Evolutionary conservation across 345 rosid genomes (phyloP).

Genomic region (Linum usitatissimum): DNA sequence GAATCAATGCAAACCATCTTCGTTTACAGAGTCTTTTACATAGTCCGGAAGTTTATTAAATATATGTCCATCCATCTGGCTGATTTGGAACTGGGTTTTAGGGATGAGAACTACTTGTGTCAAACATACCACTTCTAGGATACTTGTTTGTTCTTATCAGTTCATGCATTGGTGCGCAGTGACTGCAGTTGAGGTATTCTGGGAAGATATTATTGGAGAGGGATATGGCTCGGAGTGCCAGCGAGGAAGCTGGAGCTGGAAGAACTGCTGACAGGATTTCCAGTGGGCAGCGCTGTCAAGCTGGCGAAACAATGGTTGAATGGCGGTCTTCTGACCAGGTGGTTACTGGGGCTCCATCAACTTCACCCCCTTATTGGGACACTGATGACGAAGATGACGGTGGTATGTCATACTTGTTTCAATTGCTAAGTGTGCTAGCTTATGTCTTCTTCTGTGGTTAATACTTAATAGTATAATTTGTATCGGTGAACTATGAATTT

Average conservation of each 20-base stretch:
- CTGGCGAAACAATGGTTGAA: slow-evolving; percentile 74
- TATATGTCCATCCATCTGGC: not conserved
- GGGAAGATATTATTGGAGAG: slow-evolving; percentile 27
- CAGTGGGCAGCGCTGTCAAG: slow-evolving; percentile 45
- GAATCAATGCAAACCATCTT: not conserved
- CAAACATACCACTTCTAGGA: not conserved
- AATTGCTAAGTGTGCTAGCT: not conserved
- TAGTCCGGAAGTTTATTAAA: not conserved
- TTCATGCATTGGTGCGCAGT: slow-evolving; percentile 12
- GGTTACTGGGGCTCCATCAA: slow-evolving; percentile 78
- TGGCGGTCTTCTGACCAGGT: slow-evolving; percentile 94
- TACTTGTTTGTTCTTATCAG: not conserved
- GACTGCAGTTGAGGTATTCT: slow-evolving; percentile 23
- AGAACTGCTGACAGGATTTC: slow-evolving; percentile 54
- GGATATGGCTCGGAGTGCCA: slow-evolving; percentile 58
- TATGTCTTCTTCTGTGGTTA: not conserved
- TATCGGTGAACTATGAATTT: not conserved
- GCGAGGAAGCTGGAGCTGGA: slow-evolving; percentile 64
- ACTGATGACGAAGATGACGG: slow-evolving; percentile 68
- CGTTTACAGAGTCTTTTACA: not conserved
- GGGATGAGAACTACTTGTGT: not conserved
- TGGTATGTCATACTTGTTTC: slow-evolving; percentile 26
- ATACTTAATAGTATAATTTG: not conserved
- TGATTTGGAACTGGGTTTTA: not conserved
- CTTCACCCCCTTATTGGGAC: slow-evolving; percentile 88